Base-by-base conservation (phyloP, 257 asterid genomes). In the Solanum verrucosum region DNA sequence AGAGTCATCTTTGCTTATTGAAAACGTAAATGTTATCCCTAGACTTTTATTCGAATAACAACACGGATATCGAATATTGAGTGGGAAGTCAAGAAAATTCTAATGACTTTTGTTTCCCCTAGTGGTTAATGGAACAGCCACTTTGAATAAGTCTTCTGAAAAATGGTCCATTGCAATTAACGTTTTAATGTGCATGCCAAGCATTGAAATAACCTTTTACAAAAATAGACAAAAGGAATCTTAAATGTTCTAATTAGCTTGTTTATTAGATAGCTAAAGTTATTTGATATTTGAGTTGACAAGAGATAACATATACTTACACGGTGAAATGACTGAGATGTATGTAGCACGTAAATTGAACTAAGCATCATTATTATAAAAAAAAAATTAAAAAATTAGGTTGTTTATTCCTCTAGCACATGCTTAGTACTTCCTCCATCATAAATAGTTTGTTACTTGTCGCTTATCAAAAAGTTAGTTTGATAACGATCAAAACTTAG, bases 141-240 rank as follows among this genome's bases (percentile, higher is more conserved):
- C 85, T 81, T 81, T 9, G 67, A 79, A 46, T 5, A 46, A 46
- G 68, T 81, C 27, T 46, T 46, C 40, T 29, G 1, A 79, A 79
- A 81, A 46, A 46, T 81, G 85, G 85, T 44, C 85, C 85, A 44
- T 27, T 81, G 18, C 85, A 46, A 81, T 16, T 81, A 81, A 9
- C 27, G 4, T 46, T 14, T 5, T 27, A 44, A 79, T 27, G 85
- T 27, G 67, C 67, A 44, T 79, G 67, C 67, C 85, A 44, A 79
- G 60, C 18, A 46, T 71, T 8, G 40, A 71, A 31, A 71, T 31
- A 7, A 31, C 40, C 40, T 71, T 71, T 71, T 71, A 31, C 78
- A 71, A 71, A 31, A 71, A 71, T 31, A 5, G n/a, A 0, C 40
- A 15, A 71, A 31, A 71, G 78, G 78, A 71, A 73, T 34, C 27